Evolutionary conservation across 1,284 basidiomycete genomes (phyloP), one percentile per base, ranked within the genome.

Genomic region (Cryptococcus sp.): DNA sequence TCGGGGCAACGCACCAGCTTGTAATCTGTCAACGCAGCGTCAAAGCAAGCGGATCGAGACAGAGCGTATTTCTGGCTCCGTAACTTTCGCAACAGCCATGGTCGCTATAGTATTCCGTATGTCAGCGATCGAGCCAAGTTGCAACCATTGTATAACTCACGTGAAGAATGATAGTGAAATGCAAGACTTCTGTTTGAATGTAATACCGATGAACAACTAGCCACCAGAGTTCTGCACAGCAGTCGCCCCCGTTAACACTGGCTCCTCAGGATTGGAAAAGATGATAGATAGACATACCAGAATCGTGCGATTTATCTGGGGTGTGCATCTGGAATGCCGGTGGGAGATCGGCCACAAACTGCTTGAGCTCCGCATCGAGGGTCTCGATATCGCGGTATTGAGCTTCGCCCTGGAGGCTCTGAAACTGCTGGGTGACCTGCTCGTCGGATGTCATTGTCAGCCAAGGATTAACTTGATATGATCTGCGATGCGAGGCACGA

Each of bases 341-440:
- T 7, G 92, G 93, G 17, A 95, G 82, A 54, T 82, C 81, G 44
- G 84, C 81, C 61, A 89, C 85, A 71, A 93, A 92, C 68, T 84
- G 85, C 59, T 89, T 81, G 22, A 97, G 80, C 59, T 94, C 90
- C 31, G 90, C 88, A 72, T 97, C 92, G 47, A 96, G 82, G 1
- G 82, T 80, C 40, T 89, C 77, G 41, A 94, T 90, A 67, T 95
- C 91, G 17, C 86, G 84, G 74, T 96, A 96, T 66, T 88, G 87
- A 54, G 86, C 87, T 54, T 83, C 84, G 25, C 85, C 84, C 50
- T 86, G 83, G 20, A 94, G 86, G 77, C 90, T 87, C 74, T 96
- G 93, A 78, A 94, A 96, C 76, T 93, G 90, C 67, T 92, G 89
- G 38, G 91, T 91, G 69, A 96, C 91, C 55, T 69, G 54, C 17